These are phyloP conservation scores for Tulasnella sp. DNA, from an alignment of 768 basidiomycete species.

Conservation along the genomic window DNA sequence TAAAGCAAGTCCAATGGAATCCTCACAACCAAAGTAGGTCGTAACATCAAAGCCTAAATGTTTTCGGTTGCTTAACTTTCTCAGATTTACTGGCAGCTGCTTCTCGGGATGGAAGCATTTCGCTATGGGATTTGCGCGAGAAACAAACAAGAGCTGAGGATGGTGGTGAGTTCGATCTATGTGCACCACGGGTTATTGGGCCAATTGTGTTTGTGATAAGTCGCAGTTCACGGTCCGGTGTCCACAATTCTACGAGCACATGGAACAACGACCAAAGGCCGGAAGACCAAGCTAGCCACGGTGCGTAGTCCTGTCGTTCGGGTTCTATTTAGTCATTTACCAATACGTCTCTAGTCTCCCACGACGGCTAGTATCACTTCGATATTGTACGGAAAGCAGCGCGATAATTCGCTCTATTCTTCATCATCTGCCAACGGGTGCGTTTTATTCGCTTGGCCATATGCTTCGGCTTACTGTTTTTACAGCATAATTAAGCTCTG, in stretches of 20 bases:
- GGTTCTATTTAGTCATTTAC: background rate
- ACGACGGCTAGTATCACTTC: constrained; percentile 1
- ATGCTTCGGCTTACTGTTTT: background rate
- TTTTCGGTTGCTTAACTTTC: background rate
- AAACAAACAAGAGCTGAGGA: background rate
- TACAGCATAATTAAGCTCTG: constrained; percentile 6
- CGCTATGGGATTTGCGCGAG: constrained; percentile 14
- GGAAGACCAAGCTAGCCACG: background rate
- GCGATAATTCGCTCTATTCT: background rate
- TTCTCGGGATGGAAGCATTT: constrained; percentile 14
- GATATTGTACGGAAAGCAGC: background rate
- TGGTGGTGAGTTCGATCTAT: too few species aligned
- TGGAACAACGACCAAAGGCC: background rate
- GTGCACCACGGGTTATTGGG: too few species aligned
- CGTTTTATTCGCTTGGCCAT: too few species aligned
- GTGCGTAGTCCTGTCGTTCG: too few species aligned
- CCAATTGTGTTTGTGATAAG: too few species aligned
- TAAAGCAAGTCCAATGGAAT: constrained; percentile 15
- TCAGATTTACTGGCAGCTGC: constrained; percentile 10
- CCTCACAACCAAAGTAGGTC: constrained; percentile 16
- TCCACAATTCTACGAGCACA: background rate
- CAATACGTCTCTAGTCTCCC: background rate
- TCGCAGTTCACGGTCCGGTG: too few species aligned
- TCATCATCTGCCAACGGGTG: constrained; percentile 5
- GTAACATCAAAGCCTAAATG: background rate